Conservation (phyloP, 2,329 filamentous ascomycete genomes). For the Cercospora sp. region DNA sequence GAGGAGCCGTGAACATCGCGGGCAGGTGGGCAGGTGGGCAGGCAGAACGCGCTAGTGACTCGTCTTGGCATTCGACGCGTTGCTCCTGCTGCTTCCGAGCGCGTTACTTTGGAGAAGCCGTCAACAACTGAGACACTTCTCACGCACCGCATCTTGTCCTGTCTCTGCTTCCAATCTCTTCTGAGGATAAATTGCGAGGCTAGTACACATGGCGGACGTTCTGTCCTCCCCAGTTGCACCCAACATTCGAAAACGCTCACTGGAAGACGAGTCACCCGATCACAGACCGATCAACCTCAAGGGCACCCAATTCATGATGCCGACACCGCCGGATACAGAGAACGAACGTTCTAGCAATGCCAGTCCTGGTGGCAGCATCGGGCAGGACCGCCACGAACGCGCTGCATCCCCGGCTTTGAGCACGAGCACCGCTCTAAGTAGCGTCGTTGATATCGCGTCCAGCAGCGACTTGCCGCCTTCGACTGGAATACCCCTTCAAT, state of each 20-base stretch:
- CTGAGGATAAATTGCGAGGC: not conserved
- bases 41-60: conserved; percentile 8
- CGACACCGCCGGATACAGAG: conserved; percentile 38
- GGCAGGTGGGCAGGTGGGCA: not conserved
- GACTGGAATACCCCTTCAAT: conserved; percentile 14
- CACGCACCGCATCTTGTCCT: not conserved
- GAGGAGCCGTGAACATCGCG: not conserved
- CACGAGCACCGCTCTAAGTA: conserved; percentile 37
- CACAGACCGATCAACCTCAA: conserved; percentile 38
- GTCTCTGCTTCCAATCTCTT: not conserved
- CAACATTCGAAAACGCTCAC: conserved; percentile 32
- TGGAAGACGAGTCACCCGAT: conserved; percentile 29
- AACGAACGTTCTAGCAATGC: conserved; percentile 32
- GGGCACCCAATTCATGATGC: conserved; percentile 39
- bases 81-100: conserved; percentile 1
- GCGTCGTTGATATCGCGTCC: conserved; percentile 30
- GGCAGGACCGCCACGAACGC: conserved; percentile 20
- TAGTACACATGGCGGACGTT: conserved; percentile 34
- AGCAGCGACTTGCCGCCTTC: conserved; percentile 18
- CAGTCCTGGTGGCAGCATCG: conserved; percentile 27
- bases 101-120: conserved; percentile 9
- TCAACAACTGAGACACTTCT: conserved; percentile 4
- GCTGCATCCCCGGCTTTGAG: conserved; percentile 37
- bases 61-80: conserved; percentile 15
- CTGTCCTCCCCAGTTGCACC: conserved; percentile 33